Evolutionary conservation across 495 filamentous ascomycete species (phyloP), one percentile per base, ranked within the genome.

Genomic region (Aspergillus campestris): DNA sequence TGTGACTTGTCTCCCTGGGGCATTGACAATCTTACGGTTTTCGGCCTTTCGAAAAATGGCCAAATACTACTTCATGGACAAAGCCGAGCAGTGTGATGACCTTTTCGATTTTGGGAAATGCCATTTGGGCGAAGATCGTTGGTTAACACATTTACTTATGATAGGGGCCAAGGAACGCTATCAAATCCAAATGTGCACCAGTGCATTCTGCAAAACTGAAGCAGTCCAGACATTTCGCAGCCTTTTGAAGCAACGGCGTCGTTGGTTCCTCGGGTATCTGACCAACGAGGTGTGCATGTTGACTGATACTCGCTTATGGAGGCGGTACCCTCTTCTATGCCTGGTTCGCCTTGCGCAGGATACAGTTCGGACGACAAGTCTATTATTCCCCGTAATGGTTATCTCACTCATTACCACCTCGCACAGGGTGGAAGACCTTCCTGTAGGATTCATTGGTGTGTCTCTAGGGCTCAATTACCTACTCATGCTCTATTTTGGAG

Each of bases 211-310:
- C 73, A 98, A 98, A 69, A 98, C 92, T 3, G 92, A 96, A 61
- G 92, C 92, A 8, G 92, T 96, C 15, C 88, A 95, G 61, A 89
- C 83, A 12, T 91, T 91, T 56, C 62, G 66, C 39, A 89, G 83
- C 59, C 78, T 98, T 35, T 71, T 97, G 58, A 97, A 98, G 71
- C 92, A 98, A 66, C 84, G 92, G 28, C 84, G 92, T 38, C 78
- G 92, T 52, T 98, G 92, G 92, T 98, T 98, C 58, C 74, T 98
- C 38, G 92, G 92, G 1, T 96, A 94, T 62, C 92, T 98, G 65
- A 97, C 92, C 11, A 98, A 98, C 63, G 92, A 97, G 56, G 91
- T 88, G 1, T 97, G 92, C 70, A 96, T 98, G 92, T 70, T 98
- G 68, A 98, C 92, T 8, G 92, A 98, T 65, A 75, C 84, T 52